A percentile compares a stretch with the other conserved stretches of the same genome.
Evolutionary conservation across 768 basidiomycete species (phyloP).

Genomic region (Leccinum rimulosum): DNA sequence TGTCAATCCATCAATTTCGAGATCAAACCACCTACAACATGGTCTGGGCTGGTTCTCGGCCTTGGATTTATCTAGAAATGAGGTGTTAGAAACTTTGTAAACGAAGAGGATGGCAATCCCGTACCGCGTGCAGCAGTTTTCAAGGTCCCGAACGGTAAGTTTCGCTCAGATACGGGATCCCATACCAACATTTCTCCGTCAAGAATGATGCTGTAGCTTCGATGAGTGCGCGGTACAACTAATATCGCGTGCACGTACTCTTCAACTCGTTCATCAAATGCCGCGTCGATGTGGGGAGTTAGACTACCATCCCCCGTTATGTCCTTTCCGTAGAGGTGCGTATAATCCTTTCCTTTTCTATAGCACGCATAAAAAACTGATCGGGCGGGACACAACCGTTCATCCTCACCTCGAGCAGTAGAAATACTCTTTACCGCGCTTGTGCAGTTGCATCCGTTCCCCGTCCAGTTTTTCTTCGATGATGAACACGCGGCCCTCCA

Average conservation of each 20-base stretch:
- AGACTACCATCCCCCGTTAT: conserved; percentile 72
- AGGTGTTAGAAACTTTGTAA: background rate
- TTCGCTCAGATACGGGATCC: conserved; percentile 87
- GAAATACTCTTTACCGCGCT: conserved; percentile 84
- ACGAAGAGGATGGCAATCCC: conserved; percentile 10
- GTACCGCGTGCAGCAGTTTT: conserved; percentile 89
- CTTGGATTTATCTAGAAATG: conserved; percentile 59
- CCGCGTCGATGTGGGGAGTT: conserved; percentile 79
- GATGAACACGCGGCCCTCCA: conserved; percentile 76
- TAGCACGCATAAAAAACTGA: conserved; percentile 1
- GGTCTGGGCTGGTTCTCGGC: conserved; percentile 76
- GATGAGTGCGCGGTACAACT: conserved; percentile 6
- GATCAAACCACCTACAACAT: conserved; percentile 63
- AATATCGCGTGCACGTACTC: conserved; percentile 53
- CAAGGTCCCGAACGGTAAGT: conserved; percentile 88
- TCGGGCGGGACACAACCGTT: background rate
- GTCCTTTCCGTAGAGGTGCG: conserved; percentile 87
- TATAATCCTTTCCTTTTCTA: conserved; percentile 90
- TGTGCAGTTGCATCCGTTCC: conserved; percentile 94
- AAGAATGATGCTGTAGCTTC: conserved; percentile 68
- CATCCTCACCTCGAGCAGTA: conserved; percentile 79
- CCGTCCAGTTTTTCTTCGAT: conserved; percentile 99
- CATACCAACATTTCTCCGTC: conserved; percentile 99
- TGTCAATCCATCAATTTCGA: background rate
- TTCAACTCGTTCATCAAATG: conserved; percentile 72